A percentile compares a stretch with the other conserved stretches of the same genome.
Evolutionary conservation across 306 rosid genomes (phyloP).

Genomic region (Prunus mume): DNA sequence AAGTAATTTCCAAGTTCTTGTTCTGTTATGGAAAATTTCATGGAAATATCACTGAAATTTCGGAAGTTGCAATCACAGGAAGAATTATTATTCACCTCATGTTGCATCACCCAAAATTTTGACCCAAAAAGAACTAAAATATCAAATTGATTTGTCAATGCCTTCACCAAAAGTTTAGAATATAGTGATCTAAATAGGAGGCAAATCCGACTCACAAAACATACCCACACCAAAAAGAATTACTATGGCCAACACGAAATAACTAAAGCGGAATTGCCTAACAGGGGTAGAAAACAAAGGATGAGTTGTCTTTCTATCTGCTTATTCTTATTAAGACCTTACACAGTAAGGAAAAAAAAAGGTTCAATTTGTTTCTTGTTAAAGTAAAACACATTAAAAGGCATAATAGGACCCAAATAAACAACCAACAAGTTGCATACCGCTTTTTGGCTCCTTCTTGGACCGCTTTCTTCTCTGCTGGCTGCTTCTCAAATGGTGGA

Average conservation of each 20-base stretch:
- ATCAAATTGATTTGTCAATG: neutral
- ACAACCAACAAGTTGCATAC: slow-evolving; percentile 39
- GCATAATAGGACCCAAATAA: neutral
- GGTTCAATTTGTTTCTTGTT: too few species aligned
- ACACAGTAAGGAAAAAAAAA: neutral
- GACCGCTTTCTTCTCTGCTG: slow-evolving; percentile 57
- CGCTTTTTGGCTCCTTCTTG: slow-evolving; percentile 81
- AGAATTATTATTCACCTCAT: neutral
- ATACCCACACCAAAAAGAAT: neutral
- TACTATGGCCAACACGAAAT: neutral
- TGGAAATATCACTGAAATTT: neutral
- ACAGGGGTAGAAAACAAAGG: neutral
- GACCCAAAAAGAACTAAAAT: neutral
- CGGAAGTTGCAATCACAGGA: neutral
- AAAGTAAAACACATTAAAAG: neutral
- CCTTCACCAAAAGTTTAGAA: neutral
- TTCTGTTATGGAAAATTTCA: neutral
- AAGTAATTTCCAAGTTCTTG: neutral
- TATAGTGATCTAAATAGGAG: neutral
- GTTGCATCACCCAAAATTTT: neutral
- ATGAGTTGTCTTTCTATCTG: neutral
- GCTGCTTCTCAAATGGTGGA: slow-evolving; percentile 87
- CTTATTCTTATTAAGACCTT: neutral
- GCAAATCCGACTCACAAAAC: neutral
- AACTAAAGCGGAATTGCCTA: neutral